Evolutionary conservation across 192 early-diverging fungal species (phyloP).

Genomic region (Umbelopsis sp.): DNA sequence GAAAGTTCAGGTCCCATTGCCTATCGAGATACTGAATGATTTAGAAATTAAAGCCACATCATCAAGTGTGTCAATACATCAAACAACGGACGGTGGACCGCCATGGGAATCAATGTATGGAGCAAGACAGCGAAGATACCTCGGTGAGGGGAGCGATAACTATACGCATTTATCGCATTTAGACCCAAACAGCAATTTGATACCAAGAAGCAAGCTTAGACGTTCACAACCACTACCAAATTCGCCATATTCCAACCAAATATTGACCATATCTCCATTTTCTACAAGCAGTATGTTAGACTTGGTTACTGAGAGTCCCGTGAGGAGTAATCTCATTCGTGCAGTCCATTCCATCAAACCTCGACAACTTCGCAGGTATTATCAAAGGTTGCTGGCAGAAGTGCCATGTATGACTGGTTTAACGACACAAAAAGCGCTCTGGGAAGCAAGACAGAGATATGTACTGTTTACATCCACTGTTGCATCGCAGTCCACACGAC

Average conservation of each 20-base stretch:
- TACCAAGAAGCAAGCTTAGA: neutral
- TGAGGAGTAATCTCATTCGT: too few relatives aligned
- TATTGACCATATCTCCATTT: neutral
- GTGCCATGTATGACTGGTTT: conserved; percentile 21
- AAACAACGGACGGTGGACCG: conserved; percentile 18
- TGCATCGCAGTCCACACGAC: neutral
- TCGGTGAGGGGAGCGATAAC: neutral
- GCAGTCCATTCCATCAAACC: neutral
- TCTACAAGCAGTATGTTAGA: neutral
- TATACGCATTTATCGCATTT: conserved; percentile 16
- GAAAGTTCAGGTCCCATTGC: conserved; percentile 25
- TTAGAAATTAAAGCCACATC: conserved; percentile 26
- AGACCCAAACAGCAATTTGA: neutral
- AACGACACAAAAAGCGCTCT: neutral
- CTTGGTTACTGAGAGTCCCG: neutral
- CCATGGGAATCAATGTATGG: conserved; percentile 28
- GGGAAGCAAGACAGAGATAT: neutral
- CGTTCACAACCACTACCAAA: neutral
- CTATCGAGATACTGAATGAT: conserved; percentile 33
- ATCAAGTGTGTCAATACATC: neutral
- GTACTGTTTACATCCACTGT: neutral
- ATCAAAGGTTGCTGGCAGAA: conserved; percentile 13
- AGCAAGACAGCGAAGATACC: neutral
- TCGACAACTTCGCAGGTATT: conserved; percentile 25
- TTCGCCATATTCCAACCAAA: conserved; percentile 11